These are phyloP conservation scores for Dioscorea alata DNA, from an alignment of 106 monocot species.

Conservation along the genomic window DNA sequence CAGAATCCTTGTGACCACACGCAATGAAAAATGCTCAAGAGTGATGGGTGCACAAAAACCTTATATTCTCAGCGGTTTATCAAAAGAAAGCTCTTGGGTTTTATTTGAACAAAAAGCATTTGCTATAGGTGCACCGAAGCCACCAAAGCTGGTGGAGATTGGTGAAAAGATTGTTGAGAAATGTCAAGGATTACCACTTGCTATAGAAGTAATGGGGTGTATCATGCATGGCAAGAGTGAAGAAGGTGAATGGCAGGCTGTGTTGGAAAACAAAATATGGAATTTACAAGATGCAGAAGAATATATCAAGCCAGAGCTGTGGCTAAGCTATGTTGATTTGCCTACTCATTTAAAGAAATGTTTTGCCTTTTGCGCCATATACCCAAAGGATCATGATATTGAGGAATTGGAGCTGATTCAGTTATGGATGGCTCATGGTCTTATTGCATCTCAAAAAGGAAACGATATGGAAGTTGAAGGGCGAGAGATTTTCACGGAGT, in stretches of 20 bases:
- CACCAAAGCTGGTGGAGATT: slow-evolving; percentile 9
- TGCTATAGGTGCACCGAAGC: slow-evolving; percentile 5
- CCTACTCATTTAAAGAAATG: too few relatives aligned
- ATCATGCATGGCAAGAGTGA: slow-evolving; percentile 10
- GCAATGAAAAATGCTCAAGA: slow-evolving; percentile 5
- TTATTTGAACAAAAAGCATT: slow-evolving; percentile 13
- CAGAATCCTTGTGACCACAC: slow-evolving; percentile 35
- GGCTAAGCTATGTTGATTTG: slow-evolving; percentile 26
- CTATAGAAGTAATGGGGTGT: slow-evolving; percentile 21
- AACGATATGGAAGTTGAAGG: slow-evolving; percentile 8
- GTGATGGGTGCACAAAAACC: slow-evolving; percentile 13
- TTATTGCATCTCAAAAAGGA: neutral
- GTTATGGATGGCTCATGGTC: slow-evolving; percentile 30
- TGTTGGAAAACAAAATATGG: slow-evolving; percentile 24
- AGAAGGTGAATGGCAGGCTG: slow-evolving; percentile 3
- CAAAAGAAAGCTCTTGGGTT: slow-evolving; percentile 24
- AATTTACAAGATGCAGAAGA: slow-evolving; percentile 5
- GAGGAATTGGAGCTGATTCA: slow-evolving; percentile 15
- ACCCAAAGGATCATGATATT: slow-evolving; percentile 25
- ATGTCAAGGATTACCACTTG: too few relatives aligned
- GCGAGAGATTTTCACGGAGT: too few relatives aligned
- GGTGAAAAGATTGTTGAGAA: slow-evolving; percentile 24
- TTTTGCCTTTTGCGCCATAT: slow-evolving; percentile 33
- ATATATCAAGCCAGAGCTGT: slow-evolving; percentile 15
- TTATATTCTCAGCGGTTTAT: slow-evolving; percentile 13